A percentile compares a stretch with the other conserved stretches of the same genome.
phyloP scores from a whole-genome alignment of 306 rosid species.

The Rosa persica region DNA sequence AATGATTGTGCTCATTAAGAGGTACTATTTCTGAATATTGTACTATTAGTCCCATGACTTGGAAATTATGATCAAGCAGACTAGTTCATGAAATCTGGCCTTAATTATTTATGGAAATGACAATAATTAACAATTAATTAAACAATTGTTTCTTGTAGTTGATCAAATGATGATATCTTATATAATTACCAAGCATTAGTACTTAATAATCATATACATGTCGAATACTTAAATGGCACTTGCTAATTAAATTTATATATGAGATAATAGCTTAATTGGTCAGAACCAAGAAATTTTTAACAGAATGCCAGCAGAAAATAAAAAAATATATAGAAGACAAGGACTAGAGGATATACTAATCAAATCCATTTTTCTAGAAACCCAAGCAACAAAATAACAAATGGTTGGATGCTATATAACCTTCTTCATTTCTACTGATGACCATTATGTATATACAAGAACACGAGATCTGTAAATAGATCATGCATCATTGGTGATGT shows the following conservation, averaged over 20 bases:
- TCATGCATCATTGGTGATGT: too few species aligned
- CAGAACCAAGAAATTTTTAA: background rate
- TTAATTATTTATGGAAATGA: background rate
- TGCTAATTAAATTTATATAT: background rate
- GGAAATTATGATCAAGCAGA: background rate
- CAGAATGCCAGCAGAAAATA: background rate
- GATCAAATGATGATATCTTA: background rate
- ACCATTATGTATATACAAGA: background rate
- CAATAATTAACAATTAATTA: background rate
- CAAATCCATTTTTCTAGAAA: background rate
- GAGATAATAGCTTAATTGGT: background rate
- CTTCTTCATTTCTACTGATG: background rate
- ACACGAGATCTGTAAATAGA: too few species aligned
- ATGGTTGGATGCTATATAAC: background rate
- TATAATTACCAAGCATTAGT: background rate
- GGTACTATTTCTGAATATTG: background rate
- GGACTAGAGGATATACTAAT: background rate
- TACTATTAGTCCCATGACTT: background rate
- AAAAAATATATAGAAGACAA: background rate
- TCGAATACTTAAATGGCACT: background rate
- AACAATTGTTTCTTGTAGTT: background rate
- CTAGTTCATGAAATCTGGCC: background rate
- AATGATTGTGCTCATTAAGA: background rate
- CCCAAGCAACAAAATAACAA: background rate
- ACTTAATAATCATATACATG: background rate